These are phyloP conservation scores for Chlorella sp. DNA, from an alignment of 139 green algal species.

Conservation along the genomic window DNA sequence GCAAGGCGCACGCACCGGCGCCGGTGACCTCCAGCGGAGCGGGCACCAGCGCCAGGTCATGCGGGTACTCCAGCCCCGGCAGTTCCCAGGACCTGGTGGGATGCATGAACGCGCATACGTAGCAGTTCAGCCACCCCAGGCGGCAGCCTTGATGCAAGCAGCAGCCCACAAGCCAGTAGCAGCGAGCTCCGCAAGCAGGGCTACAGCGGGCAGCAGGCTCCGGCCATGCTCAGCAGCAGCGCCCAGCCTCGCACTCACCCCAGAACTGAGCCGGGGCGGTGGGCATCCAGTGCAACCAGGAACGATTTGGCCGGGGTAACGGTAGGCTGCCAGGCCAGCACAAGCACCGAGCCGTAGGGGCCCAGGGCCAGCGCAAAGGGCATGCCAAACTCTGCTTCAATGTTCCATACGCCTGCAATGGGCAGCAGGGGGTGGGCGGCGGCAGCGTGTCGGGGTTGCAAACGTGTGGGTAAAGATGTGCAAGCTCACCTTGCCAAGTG, in stretches of 20 bases:
- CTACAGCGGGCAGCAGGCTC: not conserved
- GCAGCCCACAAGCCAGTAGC: not conserved
- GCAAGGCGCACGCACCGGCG: not conserved
- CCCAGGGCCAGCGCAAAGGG: slow-evolving; percentile 72
- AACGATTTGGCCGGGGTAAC: not conserved
- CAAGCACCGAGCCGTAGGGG: slow-evolving; percentile 75
- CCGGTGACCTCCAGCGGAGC: slow-evolving; percentile 62
- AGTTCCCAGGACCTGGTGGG: slow-evolving; percentile 49
- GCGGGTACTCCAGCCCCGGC: slow-evolving; percentile 54
- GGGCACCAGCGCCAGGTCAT: slow-evolving; percentile 70
- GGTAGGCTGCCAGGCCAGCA: slow-evolving; percentile 66
- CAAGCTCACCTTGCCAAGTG: too few relatives aligned
- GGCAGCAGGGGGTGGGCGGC: slow-evolving; percentile 42
- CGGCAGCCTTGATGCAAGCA: not conserved
- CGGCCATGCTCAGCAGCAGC: not conserved
- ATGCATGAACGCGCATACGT: not conserved
- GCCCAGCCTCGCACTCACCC: not conserved
- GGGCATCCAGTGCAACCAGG: slow-evolving; percentile 1
- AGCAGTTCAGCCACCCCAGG: not conserved
- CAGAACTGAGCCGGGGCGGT: not conserved
- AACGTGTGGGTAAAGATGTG: too few relatives aligned
- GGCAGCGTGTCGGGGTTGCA: too few relatives aligned
- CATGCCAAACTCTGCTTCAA: slow-evolving; percentile 46
- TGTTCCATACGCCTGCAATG: slow-evolving; percentile 44
- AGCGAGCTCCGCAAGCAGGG: not conserved